Evolutionary conservation across 345 rosid species (phyloP).

Genomic region (Boechera retrofracta): DNA sequence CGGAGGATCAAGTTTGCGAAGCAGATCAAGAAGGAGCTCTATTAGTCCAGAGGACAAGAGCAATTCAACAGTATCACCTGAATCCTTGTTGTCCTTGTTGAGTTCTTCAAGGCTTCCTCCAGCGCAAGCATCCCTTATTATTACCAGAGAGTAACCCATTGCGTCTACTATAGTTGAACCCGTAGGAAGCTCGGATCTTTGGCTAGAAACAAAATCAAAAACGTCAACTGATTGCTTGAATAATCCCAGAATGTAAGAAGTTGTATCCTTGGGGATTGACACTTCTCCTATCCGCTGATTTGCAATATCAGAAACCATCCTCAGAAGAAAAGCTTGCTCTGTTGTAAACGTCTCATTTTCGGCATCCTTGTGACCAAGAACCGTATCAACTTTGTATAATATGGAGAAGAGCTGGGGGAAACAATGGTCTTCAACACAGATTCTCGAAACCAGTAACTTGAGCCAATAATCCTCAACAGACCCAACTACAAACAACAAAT

Average conservation of each 20-base stretch:
- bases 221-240: constrained; percentile 51
- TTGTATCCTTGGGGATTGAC: constrained; percentile 46
- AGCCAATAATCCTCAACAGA: constrained; percentile 75
- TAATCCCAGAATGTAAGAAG: constrained; percentile 45
- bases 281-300: constrained; percentile 59
- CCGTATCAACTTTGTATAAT: not conserved
- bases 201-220: constrained; percentile 49
- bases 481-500: constrained; percentile 59
- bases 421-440: constrained; percentile 62
- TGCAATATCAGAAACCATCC: constrained; percentile 62
- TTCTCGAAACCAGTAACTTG: constrained; percentile 66
- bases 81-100: not conserved
- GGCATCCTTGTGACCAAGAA: not conserved
- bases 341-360: constrained; percentile 46
- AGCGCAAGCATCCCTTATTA: constrained; percentile 64
- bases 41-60: constrained; percentile 62
- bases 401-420: constrained; percentile 57
- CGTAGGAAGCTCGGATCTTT: constrained; percentile 65
- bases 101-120: constrained; percentile 44
- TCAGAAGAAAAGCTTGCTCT: constrained; percentile 68
- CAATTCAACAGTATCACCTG: constrained; percentile 46
- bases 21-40: constrained; percentile 54
- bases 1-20: constrained; percentile 74
- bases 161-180: constrained; percentile 53
- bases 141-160: constrained; percentile 64